phyloP scores from a whole-genome alignment of 2,329 filamentous ascomycete genomes.

The Lecanosticta acicola region DNA sequence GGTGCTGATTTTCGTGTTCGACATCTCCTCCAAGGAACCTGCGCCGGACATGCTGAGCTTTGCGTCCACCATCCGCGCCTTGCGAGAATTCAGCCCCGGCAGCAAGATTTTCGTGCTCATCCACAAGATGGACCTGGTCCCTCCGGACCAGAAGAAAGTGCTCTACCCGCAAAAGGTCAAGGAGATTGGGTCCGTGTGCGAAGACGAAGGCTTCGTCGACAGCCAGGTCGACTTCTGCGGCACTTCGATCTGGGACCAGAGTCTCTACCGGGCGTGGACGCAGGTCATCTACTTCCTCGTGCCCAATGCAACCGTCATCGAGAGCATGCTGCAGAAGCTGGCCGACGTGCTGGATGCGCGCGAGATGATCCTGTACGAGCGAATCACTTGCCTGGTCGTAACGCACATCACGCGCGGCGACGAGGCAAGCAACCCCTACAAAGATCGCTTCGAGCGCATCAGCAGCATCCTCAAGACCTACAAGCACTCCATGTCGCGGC shows the following conservation, averaged over 20 bases:
- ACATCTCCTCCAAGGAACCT: conserved; percentile 93
- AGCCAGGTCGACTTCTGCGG: conserved; percentile 72
- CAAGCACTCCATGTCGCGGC: conserved; percentile 72
- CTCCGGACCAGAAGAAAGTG: conserved; percentile 67
- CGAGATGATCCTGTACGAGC: conserved; percentile 90
- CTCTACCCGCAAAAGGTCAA: conserved; percentile 80
- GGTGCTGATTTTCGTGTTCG: conserved; percentile 98
- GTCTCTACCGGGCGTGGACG: conserved; percentile 95
- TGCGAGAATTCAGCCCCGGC: conserved; percentile 73
- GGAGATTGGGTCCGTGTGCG: conserved; percentile 68
- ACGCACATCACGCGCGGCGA: conserved; percentile 76
- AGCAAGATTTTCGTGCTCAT: conserved; percentile 91
- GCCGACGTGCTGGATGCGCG: conserved; percentile 84
- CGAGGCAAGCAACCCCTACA: conserved; percentile 73
- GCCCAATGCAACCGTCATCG: conserved; percentile 85
- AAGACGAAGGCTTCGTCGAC: conserved; percentile 52
- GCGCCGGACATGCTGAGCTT: conserved; percentile 91
- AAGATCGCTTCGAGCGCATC: conserved; percentile 88
- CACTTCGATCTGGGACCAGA: conserved; percentile 98
- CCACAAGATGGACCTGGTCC: conserved; percentile 98
- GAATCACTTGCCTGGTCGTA: conserved; percentile 94
- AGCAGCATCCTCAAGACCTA: conserved; percentile 98
- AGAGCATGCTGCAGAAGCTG: conserved; percentile 74
- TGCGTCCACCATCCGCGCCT: conserved; percentile 78
- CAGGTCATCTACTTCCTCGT: conserved; percentile 96